These are phyloP conservation scores for Saccharomyces hybrid DNA, from an alignment of 1,139 yeast species.

Conservation along the genomic window DNA sequence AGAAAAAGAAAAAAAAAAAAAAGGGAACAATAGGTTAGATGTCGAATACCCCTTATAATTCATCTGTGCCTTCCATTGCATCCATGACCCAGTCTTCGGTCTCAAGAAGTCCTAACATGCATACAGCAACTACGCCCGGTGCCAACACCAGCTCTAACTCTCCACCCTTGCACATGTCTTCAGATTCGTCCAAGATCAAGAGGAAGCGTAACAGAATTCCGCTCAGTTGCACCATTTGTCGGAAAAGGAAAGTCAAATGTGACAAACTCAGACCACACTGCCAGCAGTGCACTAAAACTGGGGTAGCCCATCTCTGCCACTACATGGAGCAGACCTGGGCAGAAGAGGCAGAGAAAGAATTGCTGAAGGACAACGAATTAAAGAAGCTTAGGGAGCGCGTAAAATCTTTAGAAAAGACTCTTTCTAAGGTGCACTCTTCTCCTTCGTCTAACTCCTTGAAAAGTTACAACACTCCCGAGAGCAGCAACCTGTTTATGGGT, in stretches of 20 bases:
- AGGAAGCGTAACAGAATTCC: conserved; percentile 43
- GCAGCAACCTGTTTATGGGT: conserved; percentile 10
- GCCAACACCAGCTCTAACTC: background rate
- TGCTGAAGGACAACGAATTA: conserved; percentile 34
- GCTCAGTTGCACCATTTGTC: conserved; percentile 41
- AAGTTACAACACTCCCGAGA: conserved; percentile 13
- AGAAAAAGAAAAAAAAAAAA: background rate
- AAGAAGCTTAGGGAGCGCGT: conserved; percentile 30
- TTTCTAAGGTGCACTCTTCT: conserved; percentile 24
- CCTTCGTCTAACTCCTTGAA: conserved; percentile 6
- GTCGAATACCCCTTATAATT: background rate
- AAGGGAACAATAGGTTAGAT: background rate
- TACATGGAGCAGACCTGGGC: conserved; percentile 60
- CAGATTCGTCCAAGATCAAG: conserved; percentile 15
- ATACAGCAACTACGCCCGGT: background rate
- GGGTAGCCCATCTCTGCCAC: conserved; percentile 65
- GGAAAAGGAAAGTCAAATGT: conserved; percentile 48
- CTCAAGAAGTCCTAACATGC: background rate
- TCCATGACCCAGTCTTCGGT: background rate
- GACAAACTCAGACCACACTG: conserved; percentile 57
- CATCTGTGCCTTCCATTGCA: background rate
- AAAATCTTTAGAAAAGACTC: conserved; percentile 26
- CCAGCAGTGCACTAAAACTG: conserved; percentile 63
- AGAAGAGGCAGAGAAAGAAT: conserved; percentile 44
- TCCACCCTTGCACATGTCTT: background rate